These are phyloP conservation scores for Sporisorium scitamineum DNA, from an alignment of 1,284 basidiomycete genomes.

Conservation along the genomic window DNA sequence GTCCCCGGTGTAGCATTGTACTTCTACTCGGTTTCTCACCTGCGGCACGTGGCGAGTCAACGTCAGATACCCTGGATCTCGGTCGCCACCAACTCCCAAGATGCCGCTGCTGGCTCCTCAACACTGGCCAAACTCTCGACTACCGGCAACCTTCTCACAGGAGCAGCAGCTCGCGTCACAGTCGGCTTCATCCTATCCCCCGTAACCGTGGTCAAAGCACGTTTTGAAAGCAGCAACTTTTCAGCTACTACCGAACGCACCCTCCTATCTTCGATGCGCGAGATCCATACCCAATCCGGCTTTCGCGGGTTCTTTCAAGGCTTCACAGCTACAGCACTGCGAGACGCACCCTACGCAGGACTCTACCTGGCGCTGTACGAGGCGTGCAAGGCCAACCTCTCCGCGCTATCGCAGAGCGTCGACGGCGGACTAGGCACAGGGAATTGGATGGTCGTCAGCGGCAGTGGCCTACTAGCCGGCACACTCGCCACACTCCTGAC, in stretches of 20 bases:
- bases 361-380: slow-evolving; percentile 91
- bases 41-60: slow-evolving; percentile 52
- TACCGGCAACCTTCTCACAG: slow-evolving; percentile 88
- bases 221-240: slow-evolving; percentile 70
- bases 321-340: slow-evolving; percentile 86
- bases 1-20: slow-evolving; percentile 68
- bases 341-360: slow-evolving; percentile 96
- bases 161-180: slow-evolving; percentile 83
- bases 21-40: slow-evolving; percentile 66
- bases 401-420: slow-evolving; percentile 15
- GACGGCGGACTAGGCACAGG: slow-evolving; percentile 43
- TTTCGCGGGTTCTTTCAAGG: slow-evolving; percentile 87
- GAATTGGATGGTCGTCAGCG: slow-evolving; percentile 57
- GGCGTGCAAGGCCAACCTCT: slow-evolving; percentile 54
- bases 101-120: slow-evolving; percentile 63
- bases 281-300: slow-evolving; percentile 77
- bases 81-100: slow-evolving; percentile 18
- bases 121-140: slow-evolving; percentile 75
- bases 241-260: slow-evolving; percentile 58
- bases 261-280: slow-evolving; percentile 52
- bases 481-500: slow-evolving; percentile 65
- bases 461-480: slow-evolving; percentile 58
- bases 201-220: slow-evolving; percentile 91
- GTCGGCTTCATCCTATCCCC: slow-evolving; percentile 93
- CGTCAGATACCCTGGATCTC: slow-evolving; percentile 60